phyloP scores from a whole-genome alignment of 805 yeast species.

The Ogataea saltuana region DNA sequence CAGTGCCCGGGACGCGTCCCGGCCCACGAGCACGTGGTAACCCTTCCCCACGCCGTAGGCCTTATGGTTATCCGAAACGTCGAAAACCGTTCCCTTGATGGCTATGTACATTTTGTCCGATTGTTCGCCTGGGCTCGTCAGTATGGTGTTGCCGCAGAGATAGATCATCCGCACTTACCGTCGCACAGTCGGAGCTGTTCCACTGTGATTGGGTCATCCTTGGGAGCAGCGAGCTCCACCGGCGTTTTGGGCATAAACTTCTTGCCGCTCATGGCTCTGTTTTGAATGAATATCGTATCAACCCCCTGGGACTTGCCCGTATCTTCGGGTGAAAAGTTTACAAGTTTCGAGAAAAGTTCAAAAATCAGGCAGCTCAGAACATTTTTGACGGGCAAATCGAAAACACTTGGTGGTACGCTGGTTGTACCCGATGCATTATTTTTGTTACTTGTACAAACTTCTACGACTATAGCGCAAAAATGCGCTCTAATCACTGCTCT shows the following conservation, averaged over 20 bases:
- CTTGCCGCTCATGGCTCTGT: slow-evolving; percentile 18
- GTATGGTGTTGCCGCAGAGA: slow-evolving; percentile 10
- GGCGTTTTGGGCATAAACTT: slow-evolving; percentile 57
- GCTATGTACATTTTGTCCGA: slow-evolving; percentile 62
- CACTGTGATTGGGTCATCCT: slow-evolving; percentile 42
- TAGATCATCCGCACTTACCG: slow-evolving; percentile 22
- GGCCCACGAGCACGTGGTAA: slow-evolving; percentile 71
- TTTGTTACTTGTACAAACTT: no score
- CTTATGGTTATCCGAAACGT: slow-evolving; percentile 63
- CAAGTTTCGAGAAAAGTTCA: slow-evolving; percentile 3
- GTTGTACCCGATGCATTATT: neutral
- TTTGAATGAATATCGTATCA: neutral
- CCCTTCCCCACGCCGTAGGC: slow-evolving; percentile 79
- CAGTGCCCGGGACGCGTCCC: slow-evolving; percentile 74
- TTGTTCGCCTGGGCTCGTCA: slow-evolving; percentile 37
- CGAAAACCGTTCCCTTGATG: slow-evolving; percentile 75
- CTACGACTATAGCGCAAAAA: no score
- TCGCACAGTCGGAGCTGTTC: slow-evolving; percentile 45
- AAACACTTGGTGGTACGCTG: neutral
- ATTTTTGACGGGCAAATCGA: neutral
- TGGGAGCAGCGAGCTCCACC: slow-evolving; percentile 53
- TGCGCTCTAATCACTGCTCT: no score
- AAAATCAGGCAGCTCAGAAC: neutral
- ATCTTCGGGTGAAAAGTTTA: neutral
- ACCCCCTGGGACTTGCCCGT: neutral